Conservation (phyloP, 2,329 filamentous ascomycete genomes). For the Fusarium verrucosum region DNA sequence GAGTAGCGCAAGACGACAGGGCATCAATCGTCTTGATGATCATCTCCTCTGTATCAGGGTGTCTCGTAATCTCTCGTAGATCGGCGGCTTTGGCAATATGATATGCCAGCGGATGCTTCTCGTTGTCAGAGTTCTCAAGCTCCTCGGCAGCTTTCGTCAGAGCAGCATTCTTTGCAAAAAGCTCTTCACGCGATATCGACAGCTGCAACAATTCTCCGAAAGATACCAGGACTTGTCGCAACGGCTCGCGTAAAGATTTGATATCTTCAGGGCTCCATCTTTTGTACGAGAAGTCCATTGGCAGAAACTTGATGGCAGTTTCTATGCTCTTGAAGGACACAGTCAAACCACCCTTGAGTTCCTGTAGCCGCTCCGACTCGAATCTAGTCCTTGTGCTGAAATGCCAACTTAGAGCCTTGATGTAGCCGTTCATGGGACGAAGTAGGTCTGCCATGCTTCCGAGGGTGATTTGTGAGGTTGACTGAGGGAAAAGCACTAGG, state of each 20-base stretch:
- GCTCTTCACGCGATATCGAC: conserved; percentile 8
- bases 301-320: conserved; percentile 12
- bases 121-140: conserved; percentile 11
- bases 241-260: conserved; percentile 12
- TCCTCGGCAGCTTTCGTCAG: conserved; percentile 8
- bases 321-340: not conserved
- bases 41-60: conserved; percentile 19
- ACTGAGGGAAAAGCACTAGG: conserved; percentile 9
- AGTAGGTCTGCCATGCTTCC: conserved; percentile 12
- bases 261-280: conserved; percentile 16
- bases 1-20: not conserved
- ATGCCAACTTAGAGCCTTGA: conserved; percentile 14
- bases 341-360: not conserved
- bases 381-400: conserved; percentile 10
- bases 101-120: conserved; percentile 11
- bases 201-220: conserved; percentile 10
- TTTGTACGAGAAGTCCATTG: conserved; percentile 12
- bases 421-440: conserved; percentile 5
- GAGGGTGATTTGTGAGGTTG: conserved; percentile 14
- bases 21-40: not conserved
- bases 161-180: conserved; percentile 8
- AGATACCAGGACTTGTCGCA: not conserved
- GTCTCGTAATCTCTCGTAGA: conserved; percentile 1
- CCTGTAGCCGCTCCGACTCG: not conserved
- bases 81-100: conserved; percentile 18